Evolutionary conservation across 768 basidiomycete species (phyloP).

Genomic region (Agrocybe pediades): DNA sequence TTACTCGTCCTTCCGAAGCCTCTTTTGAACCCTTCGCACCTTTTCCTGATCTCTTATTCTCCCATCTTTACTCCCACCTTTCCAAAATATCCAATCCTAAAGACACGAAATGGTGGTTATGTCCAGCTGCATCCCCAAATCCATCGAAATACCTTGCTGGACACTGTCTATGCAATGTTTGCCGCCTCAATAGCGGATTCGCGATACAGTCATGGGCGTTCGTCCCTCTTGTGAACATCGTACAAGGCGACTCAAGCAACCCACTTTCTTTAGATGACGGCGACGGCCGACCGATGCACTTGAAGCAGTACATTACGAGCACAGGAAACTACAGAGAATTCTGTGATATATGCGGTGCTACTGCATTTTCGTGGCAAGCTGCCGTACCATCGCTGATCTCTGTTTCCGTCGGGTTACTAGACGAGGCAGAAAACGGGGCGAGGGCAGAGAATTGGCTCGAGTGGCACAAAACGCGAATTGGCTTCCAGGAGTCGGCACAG

Average conservation of each 20-base stretch:
- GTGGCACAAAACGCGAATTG: conserved; percentile 22
- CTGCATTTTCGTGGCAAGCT: conserved; percentile 27
- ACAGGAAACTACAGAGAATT: conserved; percentile 30
- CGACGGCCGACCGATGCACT: conserved; percentile 14
- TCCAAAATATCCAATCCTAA: conserved; percentile 21
- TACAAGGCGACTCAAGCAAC: conserved; percentile 10
- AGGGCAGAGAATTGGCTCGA: conserved; percentile 28
- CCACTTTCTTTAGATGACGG: conserved; percentile 17
- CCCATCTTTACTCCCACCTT: conserved; percentile 21
- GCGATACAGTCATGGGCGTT: conserved; percentile 31
- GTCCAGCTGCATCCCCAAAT: conserved; percentile 8
- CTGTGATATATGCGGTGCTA: conserved; percentile 31
- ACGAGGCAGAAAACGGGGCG: conserved; percentile 24
- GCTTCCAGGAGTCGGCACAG: conserved; percentile 16
- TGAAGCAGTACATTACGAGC: conserved; percentile 31
- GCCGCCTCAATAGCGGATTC: conserved; percentile 27
- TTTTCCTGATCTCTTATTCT: conserved; percentile 29
- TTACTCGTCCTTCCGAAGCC: conserved; percentile 24
- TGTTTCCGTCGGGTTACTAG: conserved; percentile 29
- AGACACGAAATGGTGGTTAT: conserved; percentile 33
- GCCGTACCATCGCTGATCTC: conserved; percentile 22
- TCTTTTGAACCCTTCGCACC: conserved; percentile 21
- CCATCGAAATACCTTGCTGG: conserved; percentile 29
- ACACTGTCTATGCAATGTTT: conserved; percentile 30
- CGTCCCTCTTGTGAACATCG: conserved; percentile 27